These are phyloP conservation scores for Xylaria scruposa DNA, from an alignment of 495 filamentous ascomycete genomes.

Conservation along the genomic window DNA sequence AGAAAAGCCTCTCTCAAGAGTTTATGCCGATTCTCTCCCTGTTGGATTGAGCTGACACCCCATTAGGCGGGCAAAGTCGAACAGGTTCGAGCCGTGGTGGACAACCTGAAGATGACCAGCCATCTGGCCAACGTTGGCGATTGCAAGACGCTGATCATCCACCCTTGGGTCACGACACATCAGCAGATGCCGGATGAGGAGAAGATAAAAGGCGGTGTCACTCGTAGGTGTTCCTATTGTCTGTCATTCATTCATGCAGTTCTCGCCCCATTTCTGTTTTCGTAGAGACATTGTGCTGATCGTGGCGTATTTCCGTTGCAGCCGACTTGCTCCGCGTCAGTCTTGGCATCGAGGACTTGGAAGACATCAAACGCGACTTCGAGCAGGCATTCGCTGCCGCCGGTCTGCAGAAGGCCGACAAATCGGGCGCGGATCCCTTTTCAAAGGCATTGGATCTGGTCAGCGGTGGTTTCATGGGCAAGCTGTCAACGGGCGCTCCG, in stretches of 20 bases:
- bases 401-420: constrained; percentile 38
- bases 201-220: constrained; percentile 52
- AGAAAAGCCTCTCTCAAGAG: constrained; percentile 2
- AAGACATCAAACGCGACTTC: constrained; percentile 50
- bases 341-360: constrained; percentile 50
- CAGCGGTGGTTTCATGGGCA: constrained; percentile 42
- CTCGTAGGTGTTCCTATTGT: constrained; percentile 38
- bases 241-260: not conserved
- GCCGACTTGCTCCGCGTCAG: constrained; percentile 48
- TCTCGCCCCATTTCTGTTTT: not conserved
- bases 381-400: constrained; percentile 52
- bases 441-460: constrained; percentile 40
- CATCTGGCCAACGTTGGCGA: constrained; percentile 53
- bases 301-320: constrained; percentile 15
- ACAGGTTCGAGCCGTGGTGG: constrained; percentile 49
- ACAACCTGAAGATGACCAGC: constrained; percentile 50
- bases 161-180: constrained; percentile 52
- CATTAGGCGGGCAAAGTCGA: constrained; percentile 45
- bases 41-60: constrained; percentile 26
- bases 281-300: not conserved
- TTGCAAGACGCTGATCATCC: constrained; percentile 52
- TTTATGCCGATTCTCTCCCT: not conserved
- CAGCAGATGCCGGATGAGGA: constrained; percentile 52
- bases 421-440: constrained; percentile 38
- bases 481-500: constrained; percentile 40